Base-by-base conservation (phyloP, 2,329 filamentous ascomycete species). In the Fusarium sulawesiense region DNA sequence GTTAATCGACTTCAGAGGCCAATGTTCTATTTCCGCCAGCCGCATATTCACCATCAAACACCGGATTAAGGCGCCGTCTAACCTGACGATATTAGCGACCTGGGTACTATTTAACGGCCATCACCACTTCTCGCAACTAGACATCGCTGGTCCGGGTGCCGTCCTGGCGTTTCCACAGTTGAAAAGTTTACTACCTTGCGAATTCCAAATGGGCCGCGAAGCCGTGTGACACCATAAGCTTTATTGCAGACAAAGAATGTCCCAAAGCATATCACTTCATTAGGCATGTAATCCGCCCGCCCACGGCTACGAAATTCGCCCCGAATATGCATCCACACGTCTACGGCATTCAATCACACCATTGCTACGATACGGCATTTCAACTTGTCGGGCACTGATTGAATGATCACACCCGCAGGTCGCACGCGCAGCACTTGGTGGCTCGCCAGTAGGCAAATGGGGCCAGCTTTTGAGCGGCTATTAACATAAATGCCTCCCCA, bases 291-390 rank as follows among this genome's bases (percentile, higher is more conserved):
- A 60, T 44, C 42, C 58, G 48, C 46, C 63, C 58, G 56, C 54
- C 45, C 65, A 53, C 42, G n/a, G 53, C 48, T 59, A 64, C 60
- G 57, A 56, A 54, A 69, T 59, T 68, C 46, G 60, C 68, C 71
- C 65, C 63, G 54, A 54, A 58, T 66, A 66, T 69, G 60, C 69
- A 70, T 62, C 56, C 45, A 66, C 60, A 56, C 48, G 47, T 69
- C 51, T 54, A 54, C 46, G 53, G 42, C 40, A 30, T 60, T 64
- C 51, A 66, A 72, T 64, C 66, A 68, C 71, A 64, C 69, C 69
- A 60, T 72, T 50, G 40, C 60, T 58, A 57, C 55, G 61, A 57
- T 55, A 48, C 51, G 51, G 55, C 54, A 67, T 59, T 47, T 64
- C 54, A 56, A 63, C 60, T 44, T 63, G 56, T 66, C 51, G 47